Percentiles rank a stretch among this genome's conserved stretches.
Conservation (phyloP, 176 grass and related monocot genomes). For the Cenchrus americanus region DNA sequence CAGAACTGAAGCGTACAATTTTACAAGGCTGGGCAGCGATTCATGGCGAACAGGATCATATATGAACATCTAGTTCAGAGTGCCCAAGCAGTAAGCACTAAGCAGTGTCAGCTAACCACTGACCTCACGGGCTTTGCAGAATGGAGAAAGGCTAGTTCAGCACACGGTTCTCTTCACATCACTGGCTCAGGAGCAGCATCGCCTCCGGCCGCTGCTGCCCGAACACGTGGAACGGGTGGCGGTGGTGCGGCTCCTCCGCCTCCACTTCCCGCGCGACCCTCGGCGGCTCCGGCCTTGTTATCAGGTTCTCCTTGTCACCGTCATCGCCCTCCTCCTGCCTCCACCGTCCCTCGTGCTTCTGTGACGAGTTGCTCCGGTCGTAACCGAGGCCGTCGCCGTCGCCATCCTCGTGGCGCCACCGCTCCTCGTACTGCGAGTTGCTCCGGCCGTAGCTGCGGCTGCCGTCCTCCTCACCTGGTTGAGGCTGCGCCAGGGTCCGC, state of each 20-base stretch:
- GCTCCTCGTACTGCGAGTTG: constrained; percentile 59
- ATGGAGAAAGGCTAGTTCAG: not conserved
- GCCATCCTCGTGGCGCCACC: not conserved
- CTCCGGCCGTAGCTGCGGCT: constrained; percentile 52
- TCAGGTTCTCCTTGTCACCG: constrained; percentile 61
- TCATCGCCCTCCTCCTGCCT: not conserved
- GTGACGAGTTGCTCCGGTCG: constrained; percentile 59
- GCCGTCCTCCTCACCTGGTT: not conserved
- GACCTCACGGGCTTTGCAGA: not conserved
- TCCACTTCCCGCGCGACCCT: constrained; percentile 30
- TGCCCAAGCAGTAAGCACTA: constrained; percentile 19
- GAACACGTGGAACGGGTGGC: constrained; percentile 58
- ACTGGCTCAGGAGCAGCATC: constrained; percentile 63
- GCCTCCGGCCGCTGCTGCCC: constrained; percentile 53
- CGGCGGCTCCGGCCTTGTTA: constrained; percentile 19
- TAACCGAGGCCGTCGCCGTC: constrained; percentile 14
- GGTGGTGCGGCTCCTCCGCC: constrained; percentile 46
- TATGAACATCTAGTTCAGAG: not conserved
- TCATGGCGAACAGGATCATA: not conserved
- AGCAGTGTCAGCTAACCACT: constrained; percentile 44
- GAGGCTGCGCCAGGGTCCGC: not conserved
- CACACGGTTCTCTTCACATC: constrained; percentile 2
- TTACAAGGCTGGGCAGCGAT: not conserved
- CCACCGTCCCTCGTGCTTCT: constrained; percentile 35
- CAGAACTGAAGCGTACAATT: not conserved